Percentiles rank a stretch among this genome's conserved stretches.
Conservation (phyloP, 148 eudicot species). For the Rhododendron molle region DNA sequence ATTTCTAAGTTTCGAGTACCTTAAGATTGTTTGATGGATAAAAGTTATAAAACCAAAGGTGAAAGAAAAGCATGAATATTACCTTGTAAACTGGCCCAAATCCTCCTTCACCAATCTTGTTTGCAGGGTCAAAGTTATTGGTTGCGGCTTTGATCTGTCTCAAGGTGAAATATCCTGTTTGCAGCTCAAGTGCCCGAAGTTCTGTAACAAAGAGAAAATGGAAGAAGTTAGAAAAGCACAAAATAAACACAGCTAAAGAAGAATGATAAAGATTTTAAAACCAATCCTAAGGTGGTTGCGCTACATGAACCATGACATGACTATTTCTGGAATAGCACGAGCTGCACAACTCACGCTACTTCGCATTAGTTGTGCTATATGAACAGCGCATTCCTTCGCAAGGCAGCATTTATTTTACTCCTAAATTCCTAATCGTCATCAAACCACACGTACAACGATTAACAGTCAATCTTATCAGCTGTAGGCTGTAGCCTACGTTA, state of each 20-base stretch:
- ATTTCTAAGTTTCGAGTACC: not conserved
- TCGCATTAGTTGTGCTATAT: not conserved
- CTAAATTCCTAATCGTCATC: not conserved
- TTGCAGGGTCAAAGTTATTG: slow-evolving; percentile 41
- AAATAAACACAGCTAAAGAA: not conserved
- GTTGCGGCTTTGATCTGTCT: slow-evolving; percentile 47
- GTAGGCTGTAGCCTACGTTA: not conserved
- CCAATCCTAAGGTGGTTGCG: not conserved
- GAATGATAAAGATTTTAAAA: not conserved
- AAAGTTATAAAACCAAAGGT: not conserved
- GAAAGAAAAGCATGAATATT: not conserved
- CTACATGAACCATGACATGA: not conserved
- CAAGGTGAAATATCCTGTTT: slow-evolving; percentile 35
- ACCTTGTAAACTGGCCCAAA: slow-evolving; percentile 81
- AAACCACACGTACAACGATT: not conserved
- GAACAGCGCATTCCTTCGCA: not conserved
- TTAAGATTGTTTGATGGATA: not conserved
- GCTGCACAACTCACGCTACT: not conserved
- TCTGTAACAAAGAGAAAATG: slow-evolving; percentile 15
- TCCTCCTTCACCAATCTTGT: slow-evolving; percentile 77
- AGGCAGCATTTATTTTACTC: not conserved
- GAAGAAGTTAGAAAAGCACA: not conserved
- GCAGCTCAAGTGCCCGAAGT: slow-evolving; percentile 28
- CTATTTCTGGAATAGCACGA: not conserved
- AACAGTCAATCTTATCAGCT: not conserved